phyloP scores from a whole-genome alignment of 1,284 basidiomycete species.

The Erythrobasidium hasegawianum region DNA sequence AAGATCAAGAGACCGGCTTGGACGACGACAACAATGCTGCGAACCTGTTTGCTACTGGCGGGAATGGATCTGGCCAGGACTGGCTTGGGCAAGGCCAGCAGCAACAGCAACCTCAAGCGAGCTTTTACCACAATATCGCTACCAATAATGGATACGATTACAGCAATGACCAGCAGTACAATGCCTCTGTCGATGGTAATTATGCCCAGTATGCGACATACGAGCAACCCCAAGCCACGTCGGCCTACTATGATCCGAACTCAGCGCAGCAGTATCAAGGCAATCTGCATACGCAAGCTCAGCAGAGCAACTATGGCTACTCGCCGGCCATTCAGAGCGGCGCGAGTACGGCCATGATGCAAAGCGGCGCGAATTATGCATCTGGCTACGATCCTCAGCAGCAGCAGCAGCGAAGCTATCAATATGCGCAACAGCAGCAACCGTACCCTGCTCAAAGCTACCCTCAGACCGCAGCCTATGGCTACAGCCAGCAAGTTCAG shows the following conservation, averaged over 20 bases:
- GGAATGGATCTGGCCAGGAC: constrained; percentile 2
- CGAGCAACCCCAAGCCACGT: neutral
- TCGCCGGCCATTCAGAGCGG: neutral
- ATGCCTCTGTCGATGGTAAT: neutral
- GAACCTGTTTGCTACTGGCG: constrained; percentile 4
- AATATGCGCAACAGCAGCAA: neutral
- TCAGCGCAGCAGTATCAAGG: constrained; percentile 3
- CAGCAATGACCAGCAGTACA: constrained; percentile 10
- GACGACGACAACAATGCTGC: neutral
- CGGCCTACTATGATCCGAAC: constrained; percentile 3
- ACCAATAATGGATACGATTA: neutral
- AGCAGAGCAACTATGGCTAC: neutral
- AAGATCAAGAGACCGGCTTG: constrained; percentile 10
- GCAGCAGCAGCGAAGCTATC: constrained; percentile 8
- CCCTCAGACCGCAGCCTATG: neutral
- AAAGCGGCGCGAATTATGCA: constrained; percentile 5
- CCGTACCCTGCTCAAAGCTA: neutral
- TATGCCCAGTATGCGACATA: constrained; percentile 4
- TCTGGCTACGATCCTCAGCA: constrained; percentile 7
- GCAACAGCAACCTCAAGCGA: constrained; percentile 10
- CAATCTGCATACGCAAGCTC: constrained; percentile 7
- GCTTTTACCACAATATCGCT: constrained; percentile 15
- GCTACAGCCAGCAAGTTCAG: constrained; percentile 11
- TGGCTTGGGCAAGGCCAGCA: constrained; percentile 16
- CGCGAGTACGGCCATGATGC: neutral